Evolutionary conservation across 2,329 filamentous ascomycete species (phyloP), one percentile per base, ranked within the genome.

Genomic region (Dactylellina parvicollis): DNA sequence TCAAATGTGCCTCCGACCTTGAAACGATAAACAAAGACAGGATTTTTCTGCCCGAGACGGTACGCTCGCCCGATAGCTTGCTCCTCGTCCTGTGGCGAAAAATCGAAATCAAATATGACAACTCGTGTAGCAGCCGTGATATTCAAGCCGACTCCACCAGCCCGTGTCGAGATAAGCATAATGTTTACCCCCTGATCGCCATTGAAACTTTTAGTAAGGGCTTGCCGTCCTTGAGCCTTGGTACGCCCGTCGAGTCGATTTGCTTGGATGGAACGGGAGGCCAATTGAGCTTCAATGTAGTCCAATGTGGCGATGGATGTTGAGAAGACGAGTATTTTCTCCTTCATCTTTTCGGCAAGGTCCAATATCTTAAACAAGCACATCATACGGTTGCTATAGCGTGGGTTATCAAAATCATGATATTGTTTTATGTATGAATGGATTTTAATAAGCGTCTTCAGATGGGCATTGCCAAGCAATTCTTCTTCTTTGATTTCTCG

Each of bases 61-160:
- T 95, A 96, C 0, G 91, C 90, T 61, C 93, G 86, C 1, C 92
- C 92, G 56, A 96, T 87, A 0, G 93, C 93, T 80, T 97, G 93
- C 77, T 92, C 89, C 79, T 96, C 93, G 78, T 89, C 84, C 4
- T 88, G 85, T 0, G 93, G 93, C 75, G 93, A 95, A 81, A 89
- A 96, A 72, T 85, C 84, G 78, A 90, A 92, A 79, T 97, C 93
- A 62, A 96, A 90, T 22, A 96, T 90, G 20, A 97, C 86, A 0
- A 96, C 91, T 20, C 92, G 87, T 79, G 92, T 96, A 0, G 93
- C 93, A 0, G 90, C 89, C 34, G 87, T 86, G 9, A 97, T 89
- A 75, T 97, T 97, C 54, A 96, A 83, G 0, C 93, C 93, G 1
- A 92, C 82, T 0, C 92, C 92, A 24, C 92, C 93, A 4, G 93